Evolutionary conservation across 345 rosid species (phyloP), one percentile per base, ranked within the genome.

Genomic region (Citrus glauca): DNA sequence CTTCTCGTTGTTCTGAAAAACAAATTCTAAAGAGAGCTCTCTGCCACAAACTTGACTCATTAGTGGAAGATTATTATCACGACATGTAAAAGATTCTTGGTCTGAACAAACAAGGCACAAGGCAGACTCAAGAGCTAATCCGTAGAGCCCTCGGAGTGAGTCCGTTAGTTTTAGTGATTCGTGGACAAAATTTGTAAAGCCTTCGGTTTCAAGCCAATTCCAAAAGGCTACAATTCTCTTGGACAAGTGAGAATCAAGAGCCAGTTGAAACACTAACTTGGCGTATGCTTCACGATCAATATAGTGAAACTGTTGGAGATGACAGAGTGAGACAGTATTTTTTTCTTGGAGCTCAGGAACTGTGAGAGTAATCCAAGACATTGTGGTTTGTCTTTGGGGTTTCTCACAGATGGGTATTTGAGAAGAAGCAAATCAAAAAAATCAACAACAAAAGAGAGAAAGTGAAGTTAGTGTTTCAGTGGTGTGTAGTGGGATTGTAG

Each of bases 221-320:
- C 88, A 83, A 57, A 86, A 86, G 66, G 85, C 81, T 10, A 86
- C 65, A 19, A 74, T 60, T 59, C 72, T 67, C 78, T 42, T 81
- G 24, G 80, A 66, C 2, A 16, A 11, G 6, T 30, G 2, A 14
- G 68, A 56, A 24, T 70, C 69, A 17, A 81, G 13, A 0, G 64
- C 24, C 7, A 74, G 71, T 6, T 19, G 45, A 4, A 35, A 16
- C 3, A 78, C 71, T 27, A 83, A 33, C 55, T 80, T 73, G 9
- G 50, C 35, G 50, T 77, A 77, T 5, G 75, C 30, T 28, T 9
- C 37, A 42, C 86, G 85, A n/a, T 86, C 83, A 24, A 79, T 81
- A 19, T 30, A 10, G 85, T 86, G 78, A 75, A 81, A 86, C 19
- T 7, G 20, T n/a, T n/a, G 38, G 5, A 81, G 74, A 37, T 76